A percentile compares a stretch with the other conserved stretches of the same genome.
These are phyloP conservation scores for Colletotrichum sp. DNA, from an alignment of 2,329 filamentous ascomycete species.

Conservation along the genomic window DNA sequence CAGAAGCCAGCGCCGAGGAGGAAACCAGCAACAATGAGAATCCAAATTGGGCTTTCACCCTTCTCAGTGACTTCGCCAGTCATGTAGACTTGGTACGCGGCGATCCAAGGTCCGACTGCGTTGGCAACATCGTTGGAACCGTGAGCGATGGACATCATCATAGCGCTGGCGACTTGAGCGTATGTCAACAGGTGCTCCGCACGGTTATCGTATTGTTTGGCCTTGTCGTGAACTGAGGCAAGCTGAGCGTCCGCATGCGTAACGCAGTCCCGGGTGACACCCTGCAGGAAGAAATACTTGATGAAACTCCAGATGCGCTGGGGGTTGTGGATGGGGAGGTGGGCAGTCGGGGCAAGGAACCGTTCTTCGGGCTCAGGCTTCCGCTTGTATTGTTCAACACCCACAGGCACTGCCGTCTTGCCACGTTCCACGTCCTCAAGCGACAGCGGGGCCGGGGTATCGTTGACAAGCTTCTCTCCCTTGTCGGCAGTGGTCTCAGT, in stretches of 20 bases:
- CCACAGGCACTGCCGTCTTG: slow-evolving; percentile 19
- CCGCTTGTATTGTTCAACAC: slow-evolving; percentile 41
- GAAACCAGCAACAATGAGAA: slow-evolving; percentile 38
- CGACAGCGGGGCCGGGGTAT: not conserved
- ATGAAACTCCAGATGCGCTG: slow-evolving; percentile 20
- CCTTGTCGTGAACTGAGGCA: slow-evolving; percentile 28
- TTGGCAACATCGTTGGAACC: slow-evolving; percentile 49
- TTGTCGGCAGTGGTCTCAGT: not conserved
- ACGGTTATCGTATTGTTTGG: slow-evolving; percentile 46
- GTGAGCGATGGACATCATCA: slow-evolving; percentile 47
- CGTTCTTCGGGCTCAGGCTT: slow-evolving; percentile 38
- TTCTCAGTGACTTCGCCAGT: slow-evolving; percentile 33
- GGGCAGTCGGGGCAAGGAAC: slow-evolving; percentile 17
- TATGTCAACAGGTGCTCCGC: slow-evolving; percentile 54
- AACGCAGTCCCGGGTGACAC: slow-evolving; percentile 26
- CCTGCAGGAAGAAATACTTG: slow-evolving; percentile 26
- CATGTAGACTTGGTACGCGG: slow-evolving; percentile 38
- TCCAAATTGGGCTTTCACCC: slow-evolving; percentile 41
- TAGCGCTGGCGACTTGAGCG: slow-evolving; percentile 42
- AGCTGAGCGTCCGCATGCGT: slow-evolving; percentile 30
- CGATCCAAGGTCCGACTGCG: slow-evolving; percentile 43
- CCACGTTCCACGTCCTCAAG: slow-evolving; percentile 36
- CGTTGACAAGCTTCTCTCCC: slow-evolving; percentile 8
- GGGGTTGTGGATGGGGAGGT: slow-evolving; percentile 22
- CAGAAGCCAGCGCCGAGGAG: slow-evolving; percentile 43